Conservation (phyloP, 1,139 yeast genomes). For the Hanseniaspora uvarum region DNA sequence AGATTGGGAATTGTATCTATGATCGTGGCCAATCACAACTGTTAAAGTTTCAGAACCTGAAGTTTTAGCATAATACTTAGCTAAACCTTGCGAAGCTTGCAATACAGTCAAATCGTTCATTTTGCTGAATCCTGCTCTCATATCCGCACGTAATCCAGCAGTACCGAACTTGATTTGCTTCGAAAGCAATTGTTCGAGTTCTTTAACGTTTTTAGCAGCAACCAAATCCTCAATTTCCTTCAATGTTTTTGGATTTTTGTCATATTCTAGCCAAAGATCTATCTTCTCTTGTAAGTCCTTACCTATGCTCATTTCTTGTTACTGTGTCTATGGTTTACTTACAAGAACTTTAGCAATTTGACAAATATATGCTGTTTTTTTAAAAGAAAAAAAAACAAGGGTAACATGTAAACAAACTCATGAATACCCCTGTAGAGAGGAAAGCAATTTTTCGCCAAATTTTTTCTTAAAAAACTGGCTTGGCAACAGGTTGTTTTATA, state of each 20-base stretch:
- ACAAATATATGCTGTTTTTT: too few species aligned
- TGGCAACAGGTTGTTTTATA: too few species aligned
- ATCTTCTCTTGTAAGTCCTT: conserved; percentile 21
- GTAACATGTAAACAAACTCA: too few species aligned
- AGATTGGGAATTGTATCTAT: conserved; percentile 64
- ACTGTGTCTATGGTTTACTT: neutral
- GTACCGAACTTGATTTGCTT: conserved; percentile 76
- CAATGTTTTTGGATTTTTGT: conserved; percentile 44
- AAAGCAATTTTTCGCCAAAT: too few species aligned
- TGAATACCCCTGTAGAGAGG: too few species aligned
- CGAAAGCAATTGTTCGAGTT: conserved; percentile 40
- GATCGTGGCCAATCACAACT: conserved; percentile 85
- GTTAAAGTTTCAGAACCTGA: conserved; percentile 33
- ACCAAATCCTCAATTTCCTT: conserved; percentile 42
- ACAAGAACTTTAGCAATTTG: neutral
- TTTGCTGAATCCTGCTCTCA: conserved; percentile 83
- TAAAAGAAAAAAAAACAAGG: too few species aligned
- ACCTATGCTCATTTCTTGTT: conserved; percentile 10
- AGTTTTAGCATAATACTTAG: conserved; percentile 38
- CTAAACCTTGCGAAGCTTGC: conserved; percentile 88
- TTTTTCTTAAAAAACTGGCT: too few species aligned
- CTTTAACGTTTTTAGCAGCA: conserved; percentile 34
- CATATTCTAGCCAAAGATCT: conserved; percentile 25
- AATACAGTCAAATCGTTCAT: conserved; percentile 84
- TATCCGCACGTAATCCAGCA: conserved; percentile 75